Evolutionary conservation across 495 filamentous ascomycete genomes (phyloP).

Genomic region (Penicillium lagena): DNA sequence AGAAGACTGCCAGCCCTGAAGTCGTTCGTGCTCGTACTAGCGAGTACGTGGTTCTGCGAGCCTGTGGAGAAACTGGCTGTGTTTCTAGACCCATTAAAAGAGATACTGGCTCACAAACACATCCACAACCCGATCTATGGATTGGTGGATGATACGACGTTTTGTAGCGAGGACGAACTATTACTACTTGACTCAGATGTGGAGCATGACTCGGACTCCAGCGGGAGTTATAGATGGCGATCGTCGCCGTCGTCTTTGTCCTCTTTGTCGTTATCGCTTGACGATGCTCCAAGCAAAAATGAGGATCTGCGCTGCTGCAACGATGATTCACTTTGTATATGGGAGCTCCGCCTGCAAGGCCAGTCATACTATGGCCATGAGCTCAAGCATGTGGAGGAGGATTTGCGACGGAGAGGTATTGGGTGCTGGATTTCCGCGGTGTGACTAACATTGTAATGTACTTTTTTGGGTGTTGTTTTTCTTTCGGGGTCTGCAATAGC

Average conservation of each 20-base stretch:
- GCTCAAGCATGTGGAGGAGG: conserved; percentile 20
- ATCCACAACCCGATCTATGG: too few relatives aligned
- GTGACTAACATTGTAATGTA: conserved; percentile 3
- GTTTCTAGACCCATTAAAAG: conserved; percentile 32
- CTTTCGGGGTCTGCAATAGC: not conserved
- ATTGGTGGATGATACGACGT: not conserved
- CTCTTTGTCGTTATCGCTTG: not conserved
- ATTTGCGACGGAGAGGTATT: conserved; percentile 27
- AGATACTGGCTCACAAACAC: too few relatives aligned
- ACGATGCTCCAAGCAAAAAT: too few relatives aligned
- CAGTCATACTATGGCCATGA: conserved; percentile 35
- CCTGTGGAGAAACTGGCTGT: conserved; percentile 33
- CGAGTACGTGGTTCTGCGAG: conserved; percentile 38
- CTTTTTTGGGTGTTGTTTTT: not conserved
- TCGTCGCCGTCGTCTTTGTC: not conserved
- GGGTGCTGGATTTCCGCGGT: conserved; percentile 16
- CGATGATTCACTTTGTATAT: conserved; percentile 3
- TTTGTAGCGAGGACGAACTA: too few relatives aligned
- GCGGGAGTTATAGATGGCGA: not conserved
- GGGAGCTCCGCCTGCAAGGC: conserved; percentile 30
- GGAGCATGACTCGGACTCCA: not conserved
- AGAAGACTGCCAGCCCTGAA: conserved; percentile 18
- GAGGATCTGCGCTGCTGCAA: too few relatives aligned
- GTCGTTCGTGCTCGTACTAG: conserved; percentile 31
- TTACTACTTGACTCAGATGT: conserved; percentile 1